phyloP scores from a whole-genome alignment of 805 yeast genomes.

The Ogataea chonburiensis region DNA sequence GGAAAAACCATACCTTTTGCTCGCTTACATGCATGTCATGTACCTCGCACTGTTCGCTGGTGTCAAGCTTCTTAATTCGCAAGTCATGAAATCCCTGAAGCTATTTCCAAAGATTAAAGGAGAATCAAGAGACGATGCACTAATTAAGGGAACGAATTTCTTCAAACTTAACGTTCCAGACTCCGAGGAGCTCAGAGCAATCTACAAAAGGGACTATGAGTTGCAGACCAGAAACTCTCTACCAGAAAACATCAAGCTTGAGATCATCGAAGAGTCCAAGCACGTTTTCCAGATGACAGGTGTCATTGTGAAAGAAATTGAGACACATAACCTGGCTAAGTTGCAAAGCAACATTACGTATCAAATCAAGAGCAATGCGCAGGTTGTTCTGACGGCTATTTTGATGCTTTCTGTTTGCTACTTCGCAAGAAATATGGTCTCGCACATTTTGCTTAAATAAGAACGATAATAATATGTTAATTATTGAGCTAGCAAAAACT shows the following conservation, averaged over 20 bases:
- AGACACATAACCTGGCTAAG: constrained; percentile 57
- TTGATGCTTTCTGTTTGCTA: constrained; percentile 34
- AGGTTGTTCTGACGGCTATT: constrained; percentile 41
- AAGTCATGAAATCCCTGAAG: constrained; percentile 63
- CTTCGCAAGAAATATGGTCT: constrained; percentile 36
- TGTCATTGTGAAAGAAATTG: constrained; percentile 63
- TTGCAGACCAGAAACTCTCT: constrained; percentile 68
- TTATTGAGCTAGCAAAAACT: constrained; percentile 39
- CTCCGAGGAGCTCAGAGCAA: constrained; percentile 59
- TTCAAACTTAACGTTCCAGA: constrained; percentile 65
- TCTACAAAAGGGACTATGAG: constrained; percentile 76
- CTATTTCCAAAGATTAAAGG: constrained; percentile 75
- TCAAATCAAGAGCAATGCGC: constrained; percentile 51
- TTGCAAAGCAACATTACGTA: constrained; percentile 55
- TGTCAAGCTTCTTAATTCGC: constrained; percentile 69
- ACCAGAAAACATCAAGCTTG: constrained; percentile 67
- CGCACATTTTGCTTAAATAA: constrained; percentile 17
- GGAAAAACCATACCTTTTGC: constrained; percentile 65
- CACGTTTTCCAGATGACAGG: constrained; percentile 64
- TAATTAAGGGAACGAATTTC: constrained; percentile 63
- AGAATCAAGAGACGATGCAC: constrained; percentile 60
- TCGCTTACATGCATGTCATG: constrained; percentile 84
- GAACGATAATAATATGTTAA: not conserved
- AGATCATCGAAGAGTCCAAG: constrained; percentile 65
- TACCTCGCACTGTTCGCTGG: constrained; percentile 87